These are phyloP conservation scores for Neofusicoccum laricinum DNA, from an alignment of 2,329 filamentous ascomycete species.

Conservation along the genomic window DNA sequence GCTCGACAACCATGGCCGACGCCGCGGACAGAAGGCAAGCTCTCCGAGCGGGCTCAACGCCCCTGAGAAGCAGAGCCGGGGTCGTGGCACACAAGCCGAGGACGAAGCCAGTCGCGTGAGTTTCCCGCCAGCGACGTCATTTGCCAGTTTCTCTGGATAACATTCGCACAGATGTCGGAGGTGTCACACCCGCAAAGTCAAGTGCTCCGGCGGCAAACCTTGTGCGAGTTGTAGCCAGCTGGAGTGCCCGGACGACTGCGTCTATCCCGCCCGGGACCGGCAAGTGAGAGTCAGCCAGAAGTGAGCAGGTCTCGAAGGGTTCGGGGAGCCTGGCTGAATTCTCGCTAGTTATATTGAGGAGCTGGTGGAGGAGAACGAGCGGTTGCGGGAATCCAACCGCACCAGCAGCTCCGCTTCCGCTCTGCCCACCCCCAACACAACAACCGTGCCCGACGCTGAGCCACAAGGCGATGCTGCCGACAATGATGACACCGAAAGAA, in stretches of 20 bases:
- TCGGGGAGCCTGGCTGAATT: not conserved
- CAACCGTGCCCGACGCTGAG: not conserved
- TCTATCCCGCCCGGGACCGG: slow-evolving; percentile 28
- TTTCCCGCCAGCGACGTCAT: not conserved
- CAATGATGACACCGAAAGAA: slow-evolving; percentile 29
- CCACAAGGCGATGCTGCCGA: not conserved
- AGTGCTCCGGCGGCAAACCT: slow-evolving; percentile 34
- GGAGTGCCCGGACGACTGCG: slow-evolving; percentile 22
- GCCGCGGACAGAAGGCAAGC: not conserved
- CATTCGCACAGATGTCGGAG: slow-evolving; percentile 22
- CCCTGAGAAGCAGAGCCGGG: not conserved
- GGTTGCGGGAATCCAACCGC: slow-evolving; percentile 20
- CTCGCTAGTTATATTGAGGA: slow-evolving; percentile 26
- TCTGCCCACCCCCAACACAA: not conserved
- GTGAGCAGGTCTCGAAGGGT: slow-evolving; percentile 14
- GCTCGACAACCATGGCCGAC: not conserved
- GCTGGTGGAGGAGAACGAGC: slow-evolving; percentile 30
- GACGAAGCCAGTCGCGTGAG: slow-evolving; percentile 9
- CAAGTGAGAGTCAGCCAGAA: slow-evolving; percentile 30
- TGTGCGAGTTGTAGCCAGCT: slow-evolving; percentile 29
- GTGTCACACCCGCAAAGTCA: slow-evolving; percentile 32
- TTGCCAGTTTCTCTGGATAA: not conserved
- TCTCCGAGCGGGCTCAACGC: not conserved
- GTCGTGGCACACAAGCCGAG: not conserved
- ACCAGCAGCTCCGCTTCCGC: slow-evolving; percentile 1